Base-by-base conservation (phyloP, 495 filamentous ascomycete genomes). In the Lineolata rhizophorae region DNA sequence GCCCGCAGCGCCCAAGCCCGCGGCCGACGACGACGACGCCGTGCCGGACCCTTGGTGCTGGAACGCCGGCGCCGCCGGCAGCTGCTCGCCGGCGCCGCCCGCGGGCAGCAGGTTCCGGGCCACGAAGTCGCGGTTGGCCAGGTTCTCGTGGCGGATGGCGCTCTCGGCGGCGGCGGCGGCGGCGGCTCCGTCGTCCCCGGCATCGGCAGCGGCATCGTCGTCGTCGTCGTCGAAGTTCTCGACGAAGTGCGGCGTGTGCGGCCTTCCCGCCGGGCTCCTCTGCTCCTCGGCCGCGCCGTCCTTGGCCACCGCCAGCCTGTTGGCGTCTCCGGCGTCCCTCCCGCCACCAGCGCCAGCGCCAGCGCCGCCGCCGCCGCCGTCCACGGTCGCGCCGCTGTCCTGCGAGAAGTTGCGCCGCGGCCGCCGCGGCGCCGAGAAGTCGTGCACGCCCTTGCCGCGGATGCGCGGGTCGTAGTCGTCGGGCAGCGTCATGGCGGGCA, bases 351-450 rank as follows among this genome's bases (percentile, higher is more conserved):
- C 22, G 6, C 3, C n/a, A 34, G 20, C 17, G 3, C 18, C 32
- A 34, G n/a, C 6, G 6, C 22, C 22, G 6, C 22, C 22, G n/a
- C 22, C 22, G 22, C 6, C 22, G 22, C 22, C 6, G 6, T 25
- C n/a, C n/a, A n/a, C n/a, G n/a, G n/a, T n/a, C 14, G 25, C 30
- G 20, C 41, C 29, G 36, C 57, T 35, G 48, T 52, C 35, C 41
- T 54, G 45, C 9, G 60, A 64, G 18, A 65, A 37, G 35, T 62
- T 57, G 28, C 66, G 57, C 30, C 62, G 66, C n/a, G 66, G 62
- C 21, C 80, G 59, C n/a, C n/a, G n/a, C 6, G 83, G 83, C 1
- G 73, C 79, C 41, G 77, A 85, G 40, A 94, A 94, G 49, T 94
- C 83, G 51, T 94, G 83, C 5, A 94, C 67, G 20, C 71, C 64